Base-by-base conservation (phyloP, 2,329 filamentous ascomycete species). In the Paecilomyces formosus region DNA sequence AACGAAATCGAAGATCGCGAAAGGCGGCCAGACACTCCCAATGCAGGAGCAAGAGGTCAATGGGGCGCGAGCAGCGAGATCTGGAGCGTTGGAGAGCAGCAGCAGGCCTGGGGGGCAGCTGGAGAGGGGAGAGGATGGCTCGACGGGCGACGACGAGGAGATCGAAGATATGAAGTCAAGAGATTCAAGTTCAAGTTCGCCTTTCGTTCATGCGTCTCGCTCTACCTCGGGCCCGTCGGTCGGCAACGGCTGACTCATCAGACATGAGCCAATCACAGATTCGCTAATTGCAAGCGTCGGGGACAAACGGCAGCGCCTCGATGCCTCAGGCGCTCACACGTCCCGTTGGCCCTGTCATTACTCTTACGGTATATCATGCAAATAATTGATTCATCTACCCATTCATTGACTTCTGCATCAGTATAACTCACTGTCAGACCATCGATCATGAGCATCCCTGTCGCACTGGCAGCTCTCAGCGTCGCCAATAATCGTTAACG, bases 231-330 rank as follows among this genome's bases (percentile, higher is more conserved):
- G 71, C 71, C 67, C 68, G 66, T 62, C 62, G 60, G 67, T 68
- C 68, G 68, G 64, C 61, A 62, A 58, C 49, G 53, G 68, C 67
- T 73, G 68, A 73, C 63, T 73, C 66, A 72, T 66, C 65, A 22
- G 24, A 1, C 4, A 0, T 3, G 1, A 22, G 56, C 71, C 71
- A 73, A 73, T 73, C 66, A 72, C 6, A 35, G 21, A 6, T 4
- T 51, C 58, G 54, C 62, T 72, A 72, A 72, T 72, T 72, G 66
- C 67, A 72, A 73, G 68, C 67, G 64, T 73, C 71, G 71, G 71
- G 70, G 67, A 68, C 64, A 71, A 67, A 73, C 71, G 71, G 71
- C 68, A 61, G 62, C 1, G 39, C 39, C 39, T 45, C 39, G 39
- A 45, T 45, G 39, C 39, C 39, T 45, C 39, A 45, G 39, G 39